Evolutionary conservation across 257 asterid species (phyloP).

Genomic region (Nicotiana attenuata): DNA sequence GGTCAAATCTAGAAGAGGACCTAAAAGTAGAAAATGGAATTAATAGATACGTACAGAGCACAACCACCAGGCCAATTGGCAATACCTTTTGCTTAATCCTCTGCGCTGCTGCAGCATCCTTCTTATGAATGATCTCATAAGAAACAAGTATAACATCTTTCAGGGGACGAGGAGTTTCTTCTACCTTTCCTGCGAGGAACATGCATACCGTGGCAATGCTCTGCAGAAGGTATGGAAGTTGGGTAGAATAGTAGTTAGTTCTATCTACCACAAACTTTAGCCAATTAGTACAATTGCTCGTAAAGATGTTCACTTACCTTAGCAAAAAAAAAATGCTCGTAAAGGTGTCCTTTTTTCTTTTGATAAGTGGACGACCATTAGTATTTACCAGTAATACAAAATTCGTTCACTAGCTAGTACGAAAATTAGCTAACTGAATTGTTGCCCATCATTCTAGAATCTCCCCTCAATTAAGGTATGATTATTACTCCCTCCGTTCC

Average conservation of each 20-base stretch:
- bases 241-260: conserved; percentile 5
- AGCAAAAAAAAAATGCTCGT: neutral
- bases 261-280: conserved; percentile 8
- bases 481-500: no score
- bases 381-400: neutral
- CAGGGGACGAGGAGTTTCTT: conserved; percentile 96
- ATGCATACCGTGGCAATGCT: conserved; percentile 92
- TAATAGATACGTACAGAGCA: neutral
- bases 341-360: neutral
- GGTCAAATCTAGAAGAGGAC: neutral
- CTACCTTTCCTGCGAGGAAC: conserved; percentile 99
- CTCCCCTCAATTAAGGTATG: neutral
- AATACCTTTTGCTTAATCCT: conserved; percentile 87
- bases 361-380: neutral
- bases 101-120: conserved; percentile 67
- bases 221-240: conserved; percentile 35
- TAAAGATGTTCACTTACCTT: neutral
- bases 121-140: conserved; percentile 81
- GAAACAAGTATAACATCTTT: conserved; percentile 90
- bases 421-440: neutral
- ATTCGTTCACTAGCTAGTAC: neutral
- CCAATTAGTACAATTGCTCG: neutral
- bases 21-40: conserved; percentile 7
- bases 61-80: neutral
- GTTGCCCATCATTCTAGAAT: neutral